These are phyloP conservation scores for Diaporthe destruens DNA, from an alignment of 2,329 filamentous ascomycete genomes.

Conservation along the genomic window DNA sequence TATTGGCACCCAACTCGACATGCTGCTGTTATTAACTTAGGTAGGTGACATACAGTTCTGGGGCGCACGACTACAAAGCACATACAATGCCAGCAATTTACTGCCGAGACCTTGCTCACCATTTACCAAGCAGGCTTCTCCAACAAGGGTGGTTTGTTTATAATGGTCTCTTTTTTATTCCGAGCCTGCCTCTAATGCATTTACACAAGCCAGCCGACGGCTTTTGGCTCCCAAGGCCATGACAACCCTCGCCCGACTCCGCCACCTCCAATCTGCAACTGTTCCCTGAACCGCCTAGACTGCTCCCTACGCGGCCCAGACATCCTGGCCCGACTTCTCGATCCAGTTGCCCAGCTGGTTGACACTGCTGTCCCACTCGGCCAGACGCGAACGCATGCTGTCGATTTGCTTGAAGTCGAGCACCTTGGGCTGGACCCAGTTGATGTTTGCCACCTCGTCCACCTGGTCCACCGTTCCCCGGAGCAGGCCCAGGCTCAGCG, in stretches of 20 bases:
- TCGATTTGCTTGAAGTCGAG: conserved; percentile 95
- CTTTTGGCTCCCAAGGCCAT: not conserved
- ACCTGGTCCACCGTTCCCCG: conserved; percentile 97
- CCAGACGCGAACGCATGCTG: conserved; percentile 87
- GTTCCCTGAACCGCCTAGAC: conserved; percentile 84
- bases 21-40: not conserved
- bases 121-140: not conserved
- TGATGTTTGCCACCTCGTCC: conserved; percentile 91
- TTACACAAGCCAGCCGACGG: conserved; percentile 19
- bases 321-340: conserved; percentile 91
- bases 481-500: conserved; percentile 90
- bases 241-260: not conserved
- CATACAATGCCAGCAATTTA: no score
- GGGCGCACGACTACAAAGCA: not conserved
- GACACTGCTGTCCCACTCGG: conserved; percentile 96
- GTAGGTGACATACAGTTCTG: not conserved
- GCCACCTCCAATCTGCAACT: not conserved
- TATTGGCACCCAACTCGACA: not conserved
- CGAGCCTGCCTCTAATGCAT: conserved; percentile 39
- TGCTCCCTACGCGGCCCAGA: conserved; percentile 82
- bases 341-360: conserved; percentile 98
- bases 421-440: conserved; percentile 99
- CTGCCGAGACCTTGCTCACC: no score
- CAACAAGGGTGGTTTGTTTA: conserved; percentile 22
- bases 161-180: conserved; percentile 20